Evolutionary conservation across 257 asterid genomes (phyloP).

Genomic region (Eucommia ulmoides): DNA sequence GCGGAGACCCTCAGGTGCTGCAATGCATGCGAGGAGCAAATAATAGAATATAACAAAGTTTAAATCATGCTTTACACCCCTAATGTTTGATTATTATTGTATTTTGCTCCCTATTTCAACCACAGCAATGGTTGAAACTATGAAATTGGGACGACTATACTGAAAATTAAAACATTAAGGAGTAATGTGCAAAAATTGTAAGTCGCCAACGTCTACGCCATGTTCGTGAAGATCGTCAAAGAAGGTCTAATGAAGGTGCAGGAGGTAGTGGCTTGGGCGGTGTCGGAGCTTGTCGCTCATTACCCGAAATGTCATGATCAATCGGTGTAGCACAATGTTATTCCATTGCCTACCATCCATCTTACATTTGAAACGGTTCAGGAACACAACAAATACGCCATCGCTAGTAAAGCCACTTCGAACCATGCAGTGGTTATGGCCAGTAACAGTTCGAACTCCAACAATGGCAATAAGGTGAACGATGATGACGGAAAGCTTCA

Average conservation of each 20-base stretch:
- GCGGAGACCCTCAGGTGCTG: too few species aligned
- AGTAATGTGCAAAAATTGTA: too few species aligned
- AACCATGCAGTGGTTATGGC: neutral
- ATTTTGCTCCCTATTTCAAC: too few species aligned
- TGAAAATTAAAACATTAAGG: too few species aligned
- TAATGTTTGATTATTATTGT: too few species aligned
- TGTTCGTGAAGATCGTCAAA: neutral
- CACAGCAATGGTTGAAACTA: too few species aligned
- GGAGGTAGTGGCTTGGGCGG: neutral
- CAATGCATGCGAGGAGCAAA: too few species aligned
- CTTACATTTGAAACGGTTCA: neutral
- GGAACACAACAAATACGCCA: neutral
- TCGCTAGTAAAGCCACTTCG: slow-evolving; percentile 1
- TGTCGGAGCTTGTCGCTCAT: neutral
- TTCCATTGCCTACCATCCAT: neutral
- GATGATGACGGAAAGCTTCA: neutral
- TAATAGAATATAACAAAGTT: too few species aligned
- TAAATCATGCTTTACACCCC: too few species aligned
- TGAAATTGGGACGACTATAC: too few species aligned
- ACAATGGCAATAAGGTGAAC: neutral
- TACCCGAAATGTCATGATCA: neutral
- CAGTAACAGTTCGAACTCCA: neutral
- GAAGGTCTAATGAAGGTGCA: neutral
- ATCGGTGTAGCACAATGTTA: neutral
- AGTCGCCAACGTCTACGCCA: neutral